Conservation (phyloP, 1,284 basidiomycete species). For the Cryptococcus maquisensis region DNA sequence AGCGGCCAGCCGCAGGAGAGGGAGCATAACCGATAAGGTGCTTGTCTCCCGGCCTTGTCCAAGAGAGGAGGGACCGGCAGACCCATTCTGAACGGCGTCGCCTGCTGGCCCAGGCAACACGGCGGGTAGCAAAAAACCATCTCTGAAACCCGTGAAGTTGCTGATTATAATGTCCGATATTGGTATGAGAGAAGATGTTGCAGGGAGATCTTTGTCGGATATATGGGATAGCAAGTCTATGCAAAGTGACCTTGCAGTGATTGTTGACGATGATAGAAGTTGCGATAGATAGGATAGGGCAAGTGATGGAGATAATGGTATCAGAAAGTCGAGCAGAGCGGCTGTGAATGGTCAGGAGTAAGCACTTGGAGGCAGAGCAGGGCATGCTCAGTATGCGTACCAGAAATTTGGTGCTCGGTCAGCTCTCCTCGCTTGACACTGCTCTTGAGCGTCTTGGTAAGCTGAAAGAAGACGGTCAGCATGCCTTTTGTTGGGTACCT, state of each 20-base stretch:
- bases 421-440: slow-evolving; percentile 12
- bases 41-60: slow-evolving; percentile 7
- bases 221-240: slow-evolving; percentile 26
- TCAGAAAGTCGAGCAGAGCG: slow-evolving; percentile 24
- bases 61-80: not conserved
- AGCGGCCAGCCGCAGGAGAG: slow-evolving; percentile 28
- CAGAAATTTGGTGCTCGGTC: not conserved
- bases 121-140: slow-evolving; percentile 1
- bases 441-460: slow-evolving; percentile 3
- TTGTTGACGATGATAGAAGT: slow-evolving; percentile 11
- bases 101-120: not conserved
- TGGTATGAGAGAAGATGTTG: slow-evolving; percentile 13
- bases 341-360: slow-evolving; percentile 11
- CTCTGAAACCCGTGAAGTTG: slow-evolving; percentile 19
- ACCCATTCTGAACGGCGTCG: not conserved
- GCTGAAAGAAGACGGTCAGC: not conserved
- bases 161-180: slow-evolving; percentile 22
- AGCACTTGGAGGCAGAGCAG: no score
- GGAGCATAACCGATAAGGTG: slow-evolving; percentile 32
- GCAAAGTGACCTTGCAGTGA: slow-evolving; percentile 23
- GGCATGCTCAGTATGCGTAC: no score
- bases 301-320: slow-evolving; percentile 27
- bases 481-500: not conserved
- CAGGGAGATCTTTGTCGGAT: slow-evolving; percentile 4
- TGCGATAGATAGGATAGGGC: slow-evolving; percentile 32